Conservation (phyloP, 1,284 basidiomycete species). For the Stereum hirsutum region DNA sequence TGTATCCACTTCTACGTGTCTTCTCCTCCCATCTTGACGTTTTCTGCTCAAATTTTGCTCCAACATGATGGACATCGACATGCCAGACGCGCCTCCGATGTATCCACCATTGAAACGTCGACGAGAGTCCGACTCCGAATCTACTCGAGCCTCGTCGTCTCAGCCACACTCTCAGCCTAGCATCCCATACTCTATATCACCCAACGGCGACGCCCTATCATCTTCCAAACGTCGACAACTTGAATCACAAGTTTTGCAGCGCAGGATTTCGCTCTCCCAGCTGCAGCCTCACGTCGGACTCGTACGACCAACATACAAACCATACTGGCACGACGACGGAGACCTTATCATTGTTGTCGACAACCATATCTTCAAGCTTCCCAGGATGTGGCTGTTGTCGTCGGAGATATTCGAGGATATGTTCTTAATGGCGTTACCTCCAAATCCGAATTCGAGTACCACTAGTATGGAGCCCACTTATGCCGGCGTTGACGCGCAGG, state of each 20-base stretch:
- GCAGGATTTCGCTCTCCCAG: background rate
- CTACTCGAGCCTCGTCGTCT: background rate
- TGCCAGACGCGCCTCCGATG: background rate
- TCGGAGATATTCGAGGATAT: constrained; percentile 9
- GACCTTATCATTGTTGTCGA: constrained; percentile 7
- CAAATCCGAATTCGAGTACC: too few relatives aligned
- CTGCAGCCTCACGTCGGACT: background rate
- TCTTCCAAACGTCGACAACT: background rate
- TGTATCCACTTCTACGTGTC: too few relatives aligned
- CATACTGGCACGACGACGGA: constrained; percentile 9
- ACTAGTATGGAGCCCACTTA: too few relatives aligned
- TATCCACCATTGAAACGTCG: background rate
- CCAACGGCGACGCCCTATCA: background rate
- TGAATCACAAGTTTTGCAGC: background rate
- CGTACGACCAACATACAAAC: constrained; percentile 6
- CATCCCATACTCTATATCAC: too few relatives aligned
- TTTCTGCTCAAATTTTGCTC: too few relatives aligned
- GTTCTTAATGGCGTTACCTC: constrained; percentile 6
- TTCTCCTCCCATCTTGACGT: too few relatives aligned
- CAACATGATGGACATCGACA: constrained; percentile 1
- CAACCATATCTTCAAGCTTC: constrained; percentile 9
- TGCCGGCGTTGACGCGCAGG: too few relatives aligned
- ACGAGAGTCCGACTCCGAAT: background rate
- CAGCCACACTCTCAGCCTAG: background rate
- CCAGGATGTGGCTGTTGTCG: background rate